A percentile compares a stretch with the other conserved stretches of the same genome.
Conservation (phyloP, 345 rosid genomes). For the Rhodamnia rubescens region DNA sequence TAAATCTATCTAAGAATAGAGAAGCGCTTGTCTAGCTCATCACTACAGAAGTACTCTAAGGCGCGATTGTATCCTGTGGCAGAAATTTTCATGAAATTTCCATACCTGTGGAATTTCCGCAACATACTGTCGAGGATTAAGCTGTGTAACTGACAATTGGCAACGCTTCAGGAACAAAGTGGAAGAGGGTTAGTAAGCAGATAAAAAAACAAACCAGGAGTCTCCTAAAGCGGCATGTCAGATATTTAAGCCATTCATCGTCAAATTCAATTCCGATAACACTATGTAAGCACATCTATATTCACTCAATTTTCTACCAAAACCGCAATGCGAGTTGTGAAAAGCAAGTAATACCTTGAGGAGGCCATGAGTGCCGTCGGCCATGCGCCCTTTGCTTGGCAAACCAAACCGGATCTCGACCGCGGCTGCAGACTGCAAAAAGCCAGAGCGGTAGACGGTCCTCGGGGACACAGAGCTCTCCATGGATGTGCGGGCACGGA, state of each 20-base stretch:
- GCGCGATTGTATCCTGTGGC: not conserved
- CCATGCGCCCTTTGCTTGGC: conserved; percentile 97
- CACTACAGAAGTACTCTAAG: too few species aligned
- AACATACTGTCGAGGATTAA: conserved; percentile 92
- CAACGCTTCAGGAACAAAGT: conserved; percentile 43
- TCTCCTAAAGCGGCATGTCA: not conserved
- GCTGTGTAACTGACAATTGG: conserved; percentile 72
- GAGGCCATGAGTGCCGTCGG: conserved; percentile 60
- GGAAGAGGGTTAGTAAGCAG: conserved; percentile 4
- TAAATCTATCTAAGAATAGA: not conserved
- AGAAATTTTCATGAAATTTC: not conserved
- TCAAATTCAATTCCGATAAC: not conserved
- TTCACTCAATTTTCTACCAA: not conserved
- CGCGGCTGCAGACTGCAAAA: conserved; percentile 16
- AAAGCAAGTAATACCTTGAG: conserved; percentile 39
- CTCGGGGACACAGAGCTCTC: not conserved
- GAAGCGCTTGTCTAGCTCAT: not conserved
- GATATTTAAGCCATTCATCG: not conserved
- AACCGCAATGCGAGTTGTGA: not conserved
- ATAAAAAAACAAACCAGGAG: not conserved
- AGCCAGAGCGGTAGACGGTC: not conserved
- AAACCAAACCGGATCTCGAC: conserved; percentile 75
- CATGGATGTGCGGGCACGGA: not conserved
- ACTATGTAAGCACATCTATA: too few species aligned
- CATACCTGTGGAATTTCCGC: conserved; percentile 83